Evolutionary conservation across 192 early-diverging fungal species (phyloP).

Genomic region (Backusella australiensis): DNA sequence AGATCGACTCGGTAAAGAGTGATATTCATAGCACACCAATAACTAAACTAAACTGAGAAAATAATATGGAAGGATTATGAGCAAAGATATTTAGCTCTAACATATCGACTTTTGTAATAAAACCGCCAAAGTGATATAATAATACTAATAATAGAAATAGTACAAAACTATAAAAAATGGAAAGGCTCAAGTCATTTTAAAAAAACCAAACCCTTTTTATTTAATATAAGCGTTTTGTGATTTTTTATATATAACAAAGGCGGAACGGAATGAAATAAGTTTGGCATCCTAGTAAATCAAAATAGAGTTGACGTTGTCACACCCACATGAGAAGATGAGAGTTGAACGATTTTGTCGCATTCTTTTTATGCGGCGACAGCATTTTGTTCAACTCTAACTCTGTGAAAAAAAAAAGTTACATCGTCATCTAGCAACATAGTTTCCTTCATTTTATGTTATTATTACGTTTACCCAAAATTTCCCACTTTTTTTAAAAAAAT

Average conservation of each 20-base stretch:
- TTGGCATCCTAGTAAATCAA: background rate
- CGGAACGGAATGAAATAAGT: background rate
- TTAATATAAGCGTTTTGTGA: background rate
- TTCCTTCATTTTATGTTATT: background rate
- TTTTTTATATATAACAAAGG: background rate
- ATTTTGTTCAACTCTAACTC: background rate
- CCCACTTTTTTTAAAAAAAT: background rate
- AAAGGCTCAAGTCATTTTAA: background rate
- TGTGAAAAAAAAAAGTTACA: background rate
- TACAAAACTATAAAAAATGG: background rate
- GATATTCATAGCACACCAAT: background rate
- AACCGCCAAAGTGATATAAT: background rate
- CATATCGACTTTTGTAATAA: no score
- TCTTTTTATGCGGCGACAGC: background rate
- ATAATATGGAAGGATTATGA: background rate
- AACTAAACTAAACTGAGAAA: background rate
- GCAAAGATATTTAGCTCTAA: background rate
- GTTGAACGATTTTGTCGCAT: background rate
- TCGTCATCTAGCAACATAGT: background rate
- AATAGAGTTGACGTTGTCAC: conserved; percentile 10
- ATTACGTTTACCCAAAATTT: no score
- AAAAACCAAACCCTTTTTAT: background rate
- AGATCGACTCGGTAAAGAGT: background rate
- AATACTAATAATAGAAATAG: background rate
- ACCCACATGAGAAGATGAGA: conserved; percentile 8